phyloP scores from a whole-genome alignment of 805 yeast species.

The Candida peoriensis region DNA sequence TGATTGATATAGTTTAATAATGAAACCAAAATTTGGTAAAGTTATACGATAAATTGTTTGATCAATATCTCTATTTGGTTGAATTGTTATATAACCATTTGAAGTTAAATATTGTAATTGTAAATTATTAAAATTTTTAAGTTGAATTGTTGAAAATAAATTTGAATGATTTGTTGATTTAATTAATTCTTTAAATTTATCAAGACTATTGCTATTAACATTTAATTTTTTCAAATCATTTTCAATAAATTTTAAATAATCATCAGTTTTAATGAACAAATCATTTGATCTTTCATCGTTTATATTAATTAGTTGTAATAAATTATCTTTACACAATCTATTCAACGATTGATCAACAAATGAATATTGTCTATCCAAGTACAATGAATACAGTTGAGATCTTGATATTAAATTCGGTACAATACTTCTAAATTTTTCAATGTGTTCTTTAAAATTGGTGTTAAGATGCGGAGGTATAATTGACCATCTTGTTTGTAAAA shows the following conservation, averaged over 20 bases:
- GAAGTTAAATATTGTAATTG: too few relatives aligned
- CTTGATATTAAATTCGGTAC: constrained; percentile 13
- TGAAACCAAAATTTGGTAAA: constrained; percentile 47
- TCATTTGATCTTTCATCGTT: constrained; percentile 28
- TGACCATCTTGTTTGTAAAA: constrained; percentile 15
- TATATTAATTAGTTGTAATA: constrained; percentile 28
- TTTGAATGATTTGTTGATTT: too few relatives aligned
- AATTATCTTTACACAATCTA: constrained; percentile 30
- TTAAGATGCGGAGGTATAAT: constrained; percentile 12
- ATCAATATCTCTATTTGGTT: constrained; percentile 29
- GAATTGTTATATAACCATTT: constrained; percentile 39
- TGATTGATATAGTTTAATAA: constrained; percentile 37
- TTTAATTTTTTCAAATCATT: not conserved
- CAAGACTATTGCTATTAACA: too few relatives aligned
- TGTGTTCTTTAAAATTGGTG: constrained; percentile 13
- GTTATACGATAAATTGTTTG: constrained; percentile 36
- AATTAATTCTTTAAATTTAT: too few relatives aligned
- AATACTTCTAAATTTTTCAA: constrained; percentile 11
- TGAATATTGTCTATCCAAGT: constrained; percentile 41
- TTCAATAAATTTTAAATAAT: constrained; percentile 11
- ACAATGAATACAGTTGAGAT: constrained; percentile 44
- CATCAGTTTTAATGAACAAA: constrained; percentile 28
- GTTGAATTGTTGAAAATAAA: too few relatives aligned
- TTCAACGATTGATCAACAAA: constrained; percentile 44
- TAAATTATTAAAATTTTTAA: too few relatives aligned